Conservation (phyloP, 257 asterid species). For the Schizonepeta tenuifolia region DNA sequence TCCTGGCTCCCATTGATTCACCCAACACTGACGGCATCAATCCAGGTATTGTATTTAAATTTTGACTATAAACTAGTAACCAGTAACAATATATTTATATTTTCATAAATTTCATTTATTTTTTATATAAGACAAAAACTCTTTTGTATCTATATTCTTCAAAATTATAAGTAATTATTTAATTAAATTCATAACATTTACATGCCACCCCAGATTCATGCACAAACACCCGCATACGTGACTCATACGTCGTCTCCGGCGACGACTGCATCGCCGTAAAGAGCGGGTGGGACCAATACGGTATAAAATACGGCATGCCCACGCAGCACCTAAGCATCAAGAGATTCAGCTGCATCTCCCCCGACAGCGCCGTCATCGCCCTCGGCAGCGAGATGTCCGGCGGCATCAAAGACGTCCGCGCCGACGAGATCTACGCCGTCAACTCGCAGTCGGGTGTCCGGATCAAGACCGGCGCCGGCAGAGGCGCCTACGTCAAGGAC, state of each 20-base stretch:
- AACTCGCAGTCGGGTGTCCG: slow-evolving; percentile 61
- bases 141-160: too few relatives aligned
- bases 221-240: slow-evolving; percentile 57
- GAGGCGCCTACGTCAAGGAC: slow-evolving; percentile 66
- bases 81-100: too few relatives aligned
- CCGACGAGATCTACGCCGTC: slow-evolving; percentile 53
- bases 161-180: too few relatives aligned
- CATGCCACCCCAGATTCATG: too few relatives aligned
- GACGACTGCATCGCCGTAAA: slow-evolving; percentile 81
- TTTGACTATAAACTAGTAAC: too few relatives aligned
- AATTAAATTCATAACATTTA: too few relatives aligned
- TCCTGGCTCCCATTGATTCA: slow-evolving; percentile 54
- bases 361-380: slow-evolving; percentile 75
- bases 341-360: slow-evolving; percentile 68
- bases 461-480: slow-evolving; percentile 59
- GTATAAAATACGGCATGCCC: slow-evolving; percentile 54
- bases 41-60: slow-evolving; percentile 72
- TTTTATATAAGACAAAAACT: too few relatives aligned
- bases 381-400: slow-evolving; percentile 90
- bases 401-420: slow-evolving; percentile 71
- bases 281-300: slow-evolving; percentile 84
- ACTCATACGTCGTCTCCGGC: slow-evolving; percentile 68
- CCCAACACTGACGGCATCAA: slow-evolving; percentile 85
- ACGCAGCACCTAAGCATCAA: slow-evolving; percentile 57
- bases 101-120: too few relatives aligned